phyloP scores from a whole-genome alignment of 192 early-diverging fungal genomes.

The Coemansia sp. region DNA sequence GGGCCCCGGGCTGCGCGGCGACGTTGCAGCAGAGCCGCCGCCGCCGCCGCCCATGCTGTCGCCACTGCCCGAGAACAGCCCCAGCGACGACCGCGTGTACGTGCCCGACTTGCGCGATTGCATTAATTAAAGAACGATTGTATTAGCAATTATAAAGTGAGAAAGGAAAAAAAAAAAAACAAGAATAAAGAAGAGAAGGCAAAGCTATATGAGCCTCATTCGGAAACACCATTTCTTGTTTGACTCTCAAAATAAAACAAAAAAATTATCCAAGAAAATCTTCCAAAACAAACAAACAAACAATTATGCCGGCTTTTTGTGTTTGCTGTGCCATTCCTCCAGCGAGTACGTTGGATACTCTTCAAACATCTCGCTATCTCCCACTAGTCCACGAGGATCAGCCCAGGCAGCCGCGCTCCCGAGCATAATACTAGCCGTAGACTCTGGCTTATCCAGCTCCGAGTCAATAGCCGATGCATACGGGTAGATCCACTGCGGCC shows the following conservation, averaged over 20 bases:
- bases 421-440: slow-evolving; percentile 49
- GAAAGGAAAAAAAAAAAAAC: neutral
- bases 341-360: slow-evolving; percentile 60
- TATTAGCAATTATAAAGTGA: neutral
- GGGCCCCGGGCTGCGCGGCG: slow-evolving; percentile 4
- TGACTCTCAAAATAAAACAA: no score
- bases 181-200: neutral
- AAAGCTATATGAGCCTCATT: neutral
- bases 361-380: slow-evolving; percentile 42
- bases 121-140: neutral
- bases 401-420: slow-evolving; percentile 56
- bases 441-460: slow-evolving; percentile 49
- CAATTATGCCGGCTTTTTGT: slow-evolving; percentile 18
- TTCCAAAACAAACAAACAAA: neutral
- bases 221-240: no score
- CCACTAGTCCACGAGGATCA: slow-evolving; percentile 23
- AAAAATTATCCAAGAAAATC: no score
- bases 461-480: slow-evolving; percentile 66
- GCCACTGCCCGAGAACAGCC: slow-evolving; percentile 11
- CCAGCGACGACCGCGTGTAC: slow-evolving; percentile 33
- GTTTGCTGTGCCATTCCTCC: slow-evolving; percentile 62
- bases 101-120: slow-evolving; percentile 9
- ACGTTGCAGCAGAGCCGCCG: no score
- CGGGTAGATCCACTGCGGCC: slow-evolving; percentile 38
- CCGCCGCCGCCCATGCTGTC: neutral